Base-by-base conservation (phyloP, 306 rosid genomes). In the Acacia melanoxylon region DNA sequence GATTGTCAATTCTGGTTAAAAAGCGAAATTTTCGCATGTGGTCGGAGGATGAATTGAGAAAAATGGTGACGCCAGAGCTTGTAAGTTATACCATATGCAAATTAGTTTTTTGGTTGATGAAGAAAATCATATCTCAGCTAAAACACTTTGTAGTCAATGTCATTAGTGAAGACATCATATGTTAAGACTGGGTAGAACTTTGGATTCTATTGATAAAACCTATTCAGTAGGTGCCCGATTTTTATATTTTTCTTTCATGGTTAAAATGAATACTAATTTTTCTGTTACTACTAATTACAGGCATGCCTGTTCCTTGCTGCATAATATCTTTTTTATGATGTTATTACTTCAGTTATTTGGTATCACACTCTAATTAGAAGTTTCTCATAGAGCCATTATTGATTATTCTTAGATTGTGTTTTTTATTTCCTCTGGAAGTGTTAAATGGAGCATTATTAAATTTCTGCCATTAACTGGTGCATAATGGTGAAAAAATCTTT, bases 61-160 rank as follows among this genome's bases (percentile, higher is more conserved):
- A 94, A 83, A 91, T 91, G 91, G 92, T 95, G 88, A 88, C 92
- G 56, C 98, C 99, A 8, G 99, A 95, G 82, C 98, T 93, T 90
- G 98, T 95, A 80, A 91, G 98, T 88, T 74, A 51, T 71, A 40
- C 77, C 82, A 27, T 72, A 74, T 76, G 72, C 35, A 33, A 70
- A 74, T 68, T 59, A 5, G 49, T 49, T 5, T 49, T 51, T 16
- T 51, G 40, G 22, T 71, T 82, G 62, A 58, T 80, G 62, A 49
- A 71, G 76, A 31, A 70, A 76, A 72, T 37, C 29, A 41, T 77
- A 20, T 73, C 56, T 72, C 27, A 74, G 69, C 66, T 80, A 66
- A 81, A 80, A 46, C 59, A 58, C 58, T 72, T 37, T 76, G 45
- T 12, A n/a, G 17, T 71, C 51, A 33, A 66, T 82, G 17, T 71